Conservation (phyloP, 129 eudicot species). For the Lonicera japonica region DNA sequence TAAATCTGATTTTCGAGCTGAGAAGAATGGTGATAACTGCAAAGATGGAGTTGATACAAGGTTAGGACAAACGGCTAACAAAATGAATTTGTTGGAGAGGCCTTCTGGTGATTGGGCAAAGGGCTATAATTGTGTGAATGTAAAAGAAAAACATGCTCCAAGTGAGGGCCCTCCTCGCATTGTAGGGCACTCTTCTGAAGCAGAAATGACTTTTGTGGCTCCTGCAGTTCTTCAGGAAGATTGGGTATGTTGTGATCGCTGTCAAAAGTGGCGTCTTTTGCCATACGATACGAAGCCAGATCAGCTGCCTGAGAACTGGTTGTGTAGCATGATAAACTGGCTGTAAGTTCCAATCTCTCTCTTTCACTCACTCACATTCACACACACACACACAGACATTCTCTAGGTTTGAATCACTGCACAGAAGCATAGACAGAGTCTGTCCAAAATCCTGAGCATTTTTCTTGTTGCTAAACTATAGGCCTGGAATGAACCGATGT, state of each 20-base stretch:
- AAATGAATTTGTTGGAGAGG: slow-evolving; percentile 13
- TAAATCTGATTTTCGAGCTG: background rate
- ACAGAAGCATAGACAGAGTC: background rate
- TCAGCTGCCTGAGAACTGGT: slow-evolving; percentile 66
- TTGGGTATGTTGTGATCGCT: slow-evolving; percentile 74
- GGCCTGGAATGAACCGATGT: slow-evolving; percentile 88
- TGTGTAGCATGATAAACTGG: slow-evolving; percentile 74
- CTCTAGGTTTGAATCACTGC: background rate
- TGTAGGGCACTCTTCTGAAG: slow-evolving; percentile 17
- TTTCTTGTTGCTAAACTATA: slow-evolving; percentile 20
- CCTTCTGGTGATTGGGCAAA: slow-evolving; percentile 28
- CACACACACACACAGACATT: no score
- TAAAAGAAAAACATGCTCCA: slow-evolving; percentile 27
- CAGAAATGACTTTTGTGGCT: slow-evolving; percentile 28
- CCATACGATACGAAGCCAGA: slow-evolving; percentile 44
- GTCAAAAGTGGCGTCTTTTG: slow-evolving; percentile 72
- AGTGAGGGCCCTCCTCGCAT: slow-evolving; percentile 13
- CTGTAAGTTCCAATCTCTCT: slow-evolving; percentile 48
- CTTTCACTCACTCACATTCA: no score
- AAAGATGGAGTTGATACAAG: slow-evolving; percentile 33
- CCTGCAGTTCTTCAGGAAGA: slow-evolving; percentile 28
- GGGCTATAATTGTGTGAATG: slow-evolving; percentile 21
- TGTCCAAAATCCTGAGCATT: background rate
- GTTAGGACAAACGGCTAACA: slow-evolving; percentile 16
- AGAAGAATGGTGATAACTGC: slow-evolving; percentile 15